A percentile compares a stretch with the other conserved stretches of the same genome.
These are phyloP conservation scores for Byssothecium circinans DNA, from an alignment of 2,329 filamentous ascomycete species.

Conservation along the genomic window DNA sequence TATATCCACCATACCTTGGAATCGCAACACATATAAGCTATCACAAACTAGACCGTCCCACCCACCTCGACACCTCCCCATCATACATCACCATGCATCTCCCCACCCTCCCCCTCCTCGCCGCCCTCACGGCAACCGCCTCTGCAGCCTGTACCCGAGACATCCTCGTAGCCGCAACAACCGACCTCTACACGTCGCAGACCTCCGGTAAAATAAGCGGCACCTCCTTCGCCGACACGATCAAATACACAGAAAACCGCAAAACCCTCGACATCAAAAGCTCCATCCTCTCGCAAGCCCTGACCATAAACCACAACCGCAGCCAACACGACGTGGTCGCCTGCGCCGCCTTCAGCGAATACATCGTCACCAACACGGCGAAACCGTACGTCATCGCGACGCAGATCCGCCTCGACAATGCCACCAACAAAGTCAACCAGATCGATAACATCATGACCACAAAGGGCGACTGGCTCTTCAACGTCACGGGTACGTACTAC, in stretches of 20 bases:
- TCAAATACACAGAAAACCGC: conserved; percentile 31
- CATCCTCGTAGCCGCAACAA: conserved; percentile 21
- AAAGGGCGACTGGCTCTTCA: conserved; percentile 37
- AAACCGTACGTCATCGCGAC: conserved; percentile 34
- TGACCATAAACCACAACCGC: conserved; percentile 28
- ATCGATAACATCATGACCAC: conserved; percentile 32
- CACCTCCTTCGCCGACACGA: conserved; percentile 18
- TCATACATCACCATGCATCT: conserved; percentile 5
- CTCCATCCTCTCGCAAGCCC: conserved; percentile 25
- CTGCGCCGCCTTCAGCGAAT: conserved; percentile 33
- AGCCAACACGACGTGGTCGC: conserved; percentile 28
- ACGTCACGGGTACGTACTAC: conserved; percentile 30
- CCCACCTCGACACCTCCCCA: neutral
- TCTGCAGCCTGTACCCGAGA: conserved; percentile 26
- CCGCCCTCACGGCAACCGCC: conserved; percentile 10
- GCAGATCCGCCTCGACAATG: conserved; percentile 28
- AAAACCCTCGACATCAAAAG: conserved; percentile 20
- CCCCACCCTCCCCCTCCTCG: conserved; percentile 3
- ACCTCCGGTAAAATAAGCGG: conserved; percentile 21
- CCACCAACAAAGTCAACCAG: conserved; percentile 19
- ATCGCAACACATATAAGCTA: neutral
- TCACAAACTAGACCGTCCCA: neutral
- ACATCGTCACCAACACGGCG: conserved; percentile 27
- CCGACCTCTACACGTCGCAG: conserved; percentile 23
- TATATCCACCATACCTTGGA: neutral